These are phyloP conservation scores for Elongisporangium undulatum DNA, from an alignment of 352 stramenopile genomes.

Conservation along the genomic window DNA sequence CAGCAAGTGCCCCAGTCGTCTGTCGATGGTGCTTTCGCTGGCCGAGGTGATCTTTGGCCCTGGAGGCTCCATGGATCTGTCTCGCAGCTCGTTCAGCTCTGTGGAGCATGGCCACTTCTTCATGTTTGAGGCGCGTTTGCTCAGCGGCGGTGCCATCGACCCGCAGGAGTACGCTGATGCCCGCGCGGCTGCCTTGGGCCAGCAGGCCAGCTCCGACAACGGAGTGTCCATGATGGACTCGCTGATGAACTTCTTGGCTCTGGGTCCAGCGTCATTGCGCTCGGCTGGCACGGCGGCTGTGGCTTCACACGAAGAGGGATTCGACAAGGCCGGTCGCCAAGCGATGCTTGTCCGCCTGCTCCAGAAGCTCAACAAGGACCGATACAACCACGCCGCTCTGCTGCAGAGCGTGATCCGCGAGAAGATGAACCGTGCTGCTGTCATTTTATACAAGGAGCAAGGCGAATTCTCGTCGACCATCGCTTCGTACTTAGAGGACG, in stretches of 20 bases:
- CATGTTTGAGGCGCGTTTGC: slow-evolving; percentile 86
- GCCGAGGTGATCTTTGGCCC: slow-evolving; percentile 76
- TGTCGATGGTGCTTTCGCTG: slow-evolving; percentile 83
- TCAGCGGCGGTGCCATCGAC: slow-evolving; percentile 81
- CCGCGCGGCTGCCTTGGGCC: slow-evolving; percentile 44
- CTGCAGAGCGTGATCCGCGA: slow-evolving; percentile 66
- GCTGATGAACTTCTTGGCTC: slow-evolving; percentile 84
- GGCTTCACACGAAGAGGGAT: slow-evolving; percentile 76
- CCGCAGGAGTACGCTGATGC: slow-evolving; percentile 78
- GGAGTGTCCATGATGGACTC: slow-evolving; percentile 83
- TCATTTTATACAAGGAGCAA: slow-evolving; percentile 79
- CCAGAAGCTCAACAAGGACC: slow-evolving; percentile 80
- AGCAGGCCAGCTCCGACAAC: slow-evolving; percentile 7
- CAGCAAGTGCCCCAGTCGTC: slow-evolving; percentile 71
- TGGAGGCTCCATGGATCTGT: slow-evolving; percentile 17
- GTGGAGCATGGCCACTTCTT: slow-evolving; percentile 87
- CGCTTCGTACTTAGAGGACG: slow-evolving; percentile 75
- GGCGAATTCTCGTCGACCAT: slow-evolving; percentile 70
- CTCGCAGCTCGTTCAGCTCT: slow-evolving; percentile 58
- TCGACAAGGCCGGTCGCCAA: slow-evolving; percentile 77
- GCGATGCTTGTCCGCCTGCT: slow-evolving; percentile 81
- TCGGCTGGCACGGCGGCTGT: slow-evolving; percentile 32
- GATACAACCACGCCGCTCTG: slow-evolving; percentile 72
- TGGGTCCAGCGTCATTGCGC: slow-evolving; percentile 64
- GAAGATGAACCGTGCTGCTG: slow-evolving; percentile 79